Conservation (phyloP, 768 basidiomycete genomes). For the Psilocybe sp. region DNA sequence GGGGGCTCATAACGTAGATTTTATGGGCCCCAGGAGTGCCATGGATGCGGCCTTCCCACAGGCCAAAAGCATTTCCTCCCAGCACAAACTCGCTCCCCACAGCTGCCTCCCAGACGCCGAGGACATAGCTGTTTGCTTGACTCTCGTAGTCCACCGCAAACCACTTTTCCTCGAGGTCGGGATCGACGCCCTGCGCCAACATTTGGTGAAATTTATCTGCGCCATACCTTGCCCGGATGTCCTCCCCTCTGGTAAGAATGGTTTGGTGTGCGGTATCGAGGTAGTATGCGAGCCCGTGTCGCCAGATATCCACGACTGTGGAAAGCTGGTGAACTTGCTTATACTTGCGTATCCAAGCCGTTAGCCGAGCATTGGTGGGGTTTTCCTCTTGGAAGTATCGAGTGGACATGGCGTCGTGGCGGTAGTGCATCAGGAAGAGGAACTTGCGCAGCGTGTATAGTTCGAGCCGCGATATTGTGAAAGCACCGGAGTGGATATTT, state of each 20-base stretch:
- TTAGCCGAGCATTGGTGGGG: slow-evolving; percentile 17
- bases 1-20: slow-evolving; percentile 34
- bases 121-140: slow-evolving; percentile 25
- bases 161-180: slow-evolving; percentile 18
- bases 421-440: slow-evolving; percentile 33
- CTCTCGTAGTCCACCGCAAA: slow-evolving; percentile 25
- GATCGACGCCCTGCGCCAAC: slow-evolving; percentile 18
- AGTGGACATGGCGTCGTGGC: slow-evolving; percentile 16
- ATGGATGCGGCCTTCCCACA: slow-evolving; percentile 29
- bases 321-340: slow-evolving; percentile 16
- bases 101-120: slow-evolving; percentile 34
- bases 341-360: slow-evolving; percentile 21
- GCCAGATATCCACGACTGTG: slow-evolving; percentile 25
- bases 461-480: slow-evolving; percentile 23
- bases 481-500: not conserved
- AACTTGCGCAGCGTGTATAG: slow-evolving; percentile 32
- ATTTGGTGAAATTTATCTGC: slow-evolving; percentile 15
- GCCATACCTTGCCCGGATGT: slow-evolving; percentile 19
- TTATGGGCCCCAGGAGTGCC: slow-evolving; percentile 21
- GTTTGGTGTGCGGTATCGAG: slow-evolving; percentile 27
- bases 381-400: slow-evolving; percentile 26
- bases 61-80: slow-evolving; percentile 26
- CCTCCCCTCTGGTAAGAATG: slow-evolving; percentile 21
- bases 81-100: slow-evolving; percentile 30
- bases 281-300: slow-evolving; percentile 27